These are phyloP conservation scores for Penicillium palitans DNA, from an alignment of 2,329 filamentous ascomycete genomes.

Conservation along the genomic window DNA sequence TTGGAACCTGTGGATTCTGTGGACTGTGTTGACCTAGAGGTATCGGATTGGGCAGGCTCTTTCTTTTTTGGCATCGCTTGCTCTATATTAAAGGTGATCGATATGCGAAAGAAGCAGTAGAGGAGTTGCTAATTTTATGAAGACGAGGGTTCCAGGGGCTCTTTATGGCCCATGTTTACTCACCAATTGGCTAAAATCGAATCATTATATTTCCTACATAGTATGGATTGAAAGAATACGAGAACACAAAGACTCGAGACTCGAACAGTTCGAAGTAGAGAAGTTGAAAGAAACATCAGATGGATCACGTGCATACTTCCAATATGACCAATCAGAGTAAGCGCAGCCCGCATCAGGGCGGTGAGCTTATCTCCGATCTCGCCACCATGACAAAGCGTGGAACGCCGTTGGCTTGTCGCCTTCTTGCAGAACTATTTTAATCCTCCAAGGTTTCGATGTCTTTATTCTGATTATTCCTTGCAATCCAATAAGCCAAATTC, in stretches of 20 bases:
- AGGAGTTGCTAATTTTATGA: not conserved
- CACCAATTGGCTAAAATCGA: not conserved
- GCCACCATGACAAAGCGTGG: slow-evolving; percentile 38
- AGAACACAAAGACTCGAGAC: not conserved
- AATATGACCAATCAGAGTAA: not conserved
- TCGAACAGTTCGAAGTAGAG: not conserved
- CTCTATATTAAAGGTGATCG: too few species aligned
- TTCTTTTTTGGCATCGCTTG: not conserved
- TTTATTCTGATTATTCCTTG: not conserved
- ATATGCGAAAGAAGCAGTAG: not conserved
- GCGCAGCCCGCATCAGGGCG: slow-evolving; percentile 15
- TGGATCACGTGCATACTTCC: not conserved
- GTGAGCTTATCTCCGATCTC: slow-evolving; percentile 36
- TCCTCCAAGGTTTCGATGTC: not conserved
- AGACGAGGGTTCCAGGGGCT: not conserved
- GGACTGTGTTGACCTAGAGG: not conserved
- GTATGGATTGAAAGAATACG: not conserved
- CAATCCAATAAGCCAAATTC: not conserved
- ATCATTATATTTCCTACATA: not conserved
- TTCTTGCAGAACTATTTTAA: slow-evolving; percentile 10
- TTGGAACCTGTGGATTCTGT: not conserved
- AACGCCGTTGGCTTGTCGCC: slow-evolving; percentile 18
- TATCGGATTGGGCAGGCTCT: not conserved
- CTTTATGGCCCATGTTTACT: not conserved
- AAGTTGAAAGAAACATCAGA: slow-evolving; percentile 1